Evolutionary conservation across 495 filamentous ascomycete genomes (phyloP).

Genomic region (Immersiella caudata): DNA sequence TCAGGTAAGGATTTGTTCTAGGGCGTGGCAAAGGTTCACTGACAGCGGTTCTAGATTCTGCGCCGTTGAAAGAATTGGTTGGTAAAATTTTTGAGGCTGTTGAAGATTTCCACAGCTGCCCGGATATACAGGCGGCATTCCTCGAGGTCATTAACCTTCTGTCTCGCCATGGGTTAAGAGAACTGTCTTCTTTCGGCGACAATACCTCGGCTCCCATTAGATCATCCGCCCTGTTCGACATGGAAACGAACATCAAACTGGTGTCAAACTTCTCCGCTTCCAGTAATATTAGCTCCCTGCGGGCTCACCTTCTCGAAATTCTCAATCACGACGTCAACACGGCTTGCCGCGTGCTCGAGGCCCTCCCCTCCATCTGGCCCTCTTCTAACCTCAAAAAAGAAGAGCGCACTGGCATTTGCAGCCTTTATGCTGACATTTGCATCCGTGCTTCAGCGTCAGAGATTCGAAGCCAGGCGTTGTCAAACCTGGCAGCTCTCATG

Average conservation of each 20-base stretch:
- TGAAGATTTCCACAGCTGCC: slow-evolving; percentile 29
- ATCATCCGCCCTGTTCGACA: slow-evolving; percentile 32
- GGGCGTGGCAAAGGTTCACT: not conserved
- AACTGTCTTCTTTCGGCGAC: not conserved
- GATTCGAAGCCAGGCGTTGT: slow-evolving; percentile 40
- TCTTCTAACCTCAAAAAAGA: slow-evolving; percentile 2
- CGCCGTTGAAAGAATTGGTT: slow-evolving; percentile 19
- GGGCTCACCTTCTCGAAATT: slow-evolving; percentile 19
- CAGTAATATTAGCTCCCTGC: slow-evolving; percentile 22
- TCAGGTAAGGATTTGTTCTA: slow-evolving; percentile 29
- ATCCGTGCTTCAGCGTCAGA: slow-evolving; percentile 35
- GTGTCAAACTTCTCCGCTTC: slow-evolving; percentile 27
- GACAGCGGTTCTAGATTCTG: not conserved
- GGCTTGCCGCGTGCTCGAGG: slow-evolving; percentile 34
- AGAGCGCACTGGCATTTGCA: slow-evolving; percentile 25
- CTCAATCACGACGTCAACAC: slow-evolving; percentile 35
- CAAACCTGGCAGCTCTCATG: slow-evolving; percentile 41
- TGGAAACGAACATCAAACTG: slow-evolving; percentile 21
- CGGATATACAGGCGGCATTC: slow-evolving; percentile 44
- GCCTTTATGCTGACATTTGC: slow-evolving; percentile 33
- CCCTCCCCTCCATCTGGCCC: slow-evolving; percentile 34
- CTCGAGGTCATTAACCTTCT: slow-evolving; percentile 47
- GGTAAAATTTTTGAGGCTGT: slow-evolving; percentile 23
- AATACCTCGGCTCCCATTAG: not conserved
- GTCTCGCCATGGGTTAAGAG: not conserved